Conservation (phyloP, 352 stramenopile species). For the Globisporangium ultimum region DNA sequence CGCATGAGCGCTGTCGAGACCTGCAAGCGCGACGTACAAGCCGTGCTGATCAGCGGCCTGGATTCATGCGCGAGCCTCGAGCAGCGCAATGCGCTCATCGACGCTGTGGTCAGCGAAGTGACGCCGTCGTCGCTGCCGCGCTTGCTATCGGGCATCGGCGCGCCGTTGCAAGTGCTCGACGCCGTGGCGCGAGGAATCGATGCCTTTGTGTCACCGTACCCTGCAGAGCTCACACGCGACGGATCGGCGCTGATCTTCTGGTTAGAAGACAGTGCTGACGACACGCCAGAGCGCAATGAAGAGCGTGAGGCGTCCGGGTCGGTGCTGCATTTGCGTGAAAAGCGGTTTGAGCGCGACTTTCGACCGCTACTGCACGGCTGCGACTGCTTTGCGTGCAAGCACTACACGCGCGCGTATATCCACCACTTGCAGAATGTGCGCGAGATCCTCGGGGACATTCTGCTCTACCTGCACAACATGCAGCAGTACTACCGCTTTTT, state of each 20-base stretch:
- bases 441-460: slow-evolving; percentile 90
- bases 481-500: slow-evolving; percentile 79
- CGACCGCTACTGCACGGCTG: slow-evolving; percentile 55
- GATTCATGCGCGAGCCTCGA: slow-evolving; percentile 32
- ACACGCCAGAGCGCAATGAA: slow-evolving; percentile 22
- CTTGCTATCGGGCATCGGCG: slow-evolving; percentile 60
- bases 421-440: slow-evolving; percentile 92
- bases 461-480: slow-evolving; percentile 88
- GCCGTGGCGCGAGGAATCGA: slow-evolving; percentile 55
- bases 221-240: slow-evolving; percentile 40
- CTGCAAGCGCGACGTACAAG: slow-evolving; percentile 62
- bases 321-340: slow-evolving; percentile 67
- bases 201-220: slow-evolving; percentile 69
- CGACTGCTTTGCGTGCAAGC: slow-evolving; percentile 68
- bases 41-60: slow-evolving; percentile 61
- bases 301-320: slow-evolving; percentile 34
- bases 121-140: slow-evolving; percentile 36
- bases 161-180: slow-evolving; percentile 57
- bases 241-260: slow-evolving; percentile 60
- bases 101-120: slow-evolving; percentile 41
- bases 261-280: slow-evolving; percentile 34
- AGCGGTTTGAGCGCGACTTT: slow-evolving; percentile 60
- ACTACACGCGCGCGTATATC: slow-evolving; percentile 86
- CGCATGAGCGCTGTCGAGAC: slow-evolving; percentile 55
- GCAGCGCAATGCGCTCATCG: slow-evolving; percentile 41